Evolutionary conservation across 2,329 filamentous ascomycete species (phyloP).

Genomic region (Arthrobotrys megalospora): DNA sequence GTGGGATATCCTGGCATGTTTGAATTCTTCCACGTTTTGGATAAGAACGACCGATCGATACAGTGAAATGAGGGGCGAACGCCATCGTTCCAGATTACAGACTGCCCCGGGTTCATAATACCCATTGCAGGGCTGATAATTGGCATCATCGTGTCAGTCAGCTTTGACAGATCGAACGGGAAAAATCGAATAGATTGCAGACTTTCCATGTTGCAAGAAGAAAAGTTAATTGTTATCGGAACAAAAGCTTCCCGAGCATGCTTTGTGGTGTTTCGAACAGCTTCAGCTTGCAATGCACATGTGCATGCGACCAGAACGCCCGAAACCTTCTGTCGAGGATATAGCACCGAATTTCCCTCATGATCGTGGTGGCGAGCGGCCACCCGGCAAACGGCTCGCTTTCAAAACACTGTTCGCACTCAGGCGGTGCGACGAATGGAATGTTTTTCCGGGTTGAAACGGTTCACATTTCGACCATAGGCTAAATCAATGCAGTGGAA

Average conservation of each 20-base stretch:
- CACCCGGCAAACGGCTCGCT: constrained; percentile 15
- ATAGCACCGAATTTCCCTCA: constrained; percentile 39
- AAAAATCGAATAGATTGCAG: constrained; percentile 6
- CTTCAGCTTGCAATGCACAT: constrained; percentile 1
- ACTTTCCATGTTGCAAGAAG: neutral
- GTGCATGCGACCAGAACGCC: constrained; percentile 1
- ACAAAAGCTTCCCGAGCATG: neutral
- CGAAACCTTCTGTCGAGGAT: constrained; percentile 20
- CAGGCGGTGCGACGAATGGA: constrained; percentile 28
- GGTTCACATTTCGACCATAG: constrained; percentile 26
- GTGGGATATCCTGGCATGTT: constrained; percentile 26
- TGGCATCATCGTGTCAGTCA: constrained; percentile 22
- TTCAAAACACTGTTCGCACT: neutral
- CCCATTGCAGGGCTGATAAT: constrained; percentile 56
- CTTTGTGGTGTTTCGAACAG: neutral
- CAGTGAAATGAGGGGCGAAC: constrained; percentile 23
- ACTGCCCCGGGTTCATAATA: constrained; percentile 40
- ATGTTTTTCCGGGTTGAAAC: constrained; percentile 43
- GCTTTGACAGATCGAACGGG: constrained; percentile 6
- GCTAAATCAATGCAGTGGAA: constrained; percentile 26
- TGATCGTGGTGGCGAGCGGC: constrained; percentile 3
- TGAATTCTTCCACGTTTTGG: constrained; percentile 59
- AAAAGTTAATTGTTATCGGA: neutral
- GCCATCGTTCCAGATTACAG: constrained; percentile 46
- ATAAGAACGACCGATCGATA: constrained; percentile 25